Percentiles rank a stretch among this genome's conserved stretches.
These are phyloP conservation scores for Warburgia ugandensis DNA, from an alignment of 164 flowering plant genomes.

Conservation along the genomic window DNA sequence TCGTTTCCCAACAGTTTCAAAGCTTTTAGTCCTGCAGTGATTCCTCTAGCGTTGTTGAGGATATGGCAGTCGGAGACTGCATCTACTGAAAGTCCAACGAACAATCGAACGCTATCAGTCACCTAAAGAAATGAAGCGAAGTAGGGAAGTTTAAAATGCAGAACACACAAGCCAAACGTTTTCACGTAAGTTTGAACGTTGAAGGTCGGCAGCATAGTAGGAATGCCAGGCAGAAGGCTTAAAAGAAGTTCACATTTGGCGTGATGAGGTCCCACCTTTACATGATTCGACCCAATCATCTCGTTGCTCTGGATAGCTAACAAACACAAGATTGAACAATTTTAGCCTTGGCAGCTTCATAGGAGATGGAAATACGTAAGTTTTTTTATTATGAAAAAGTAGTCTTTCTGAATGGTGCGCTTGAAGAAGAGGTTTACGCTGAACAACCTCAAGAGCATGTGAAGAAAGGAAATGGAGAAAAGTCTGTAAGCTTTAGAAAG, in stretches of 20 bases:
- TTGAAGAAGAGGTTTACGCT: too few relatives aligned
- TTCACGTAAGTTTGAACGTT: not conserved
- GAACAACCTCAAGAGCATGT: too few relatives aligned
- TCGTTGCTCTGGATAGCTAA: too few relatives aligned
- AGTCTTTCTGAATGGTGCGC: too few relatives aligned
- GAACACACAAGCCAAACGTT: not conserved
- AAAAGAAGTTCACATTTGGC: too few relatives aligned
- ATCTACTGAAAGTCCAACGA: slow-evolving; percentile 79
- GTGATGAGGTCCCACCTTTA: not conserved
- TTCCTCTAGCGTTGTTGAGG: slow-evolving; percentile 61
- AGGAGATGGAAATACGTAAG: too few relatives aligned
- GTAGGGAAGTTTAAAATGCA: not conserved
- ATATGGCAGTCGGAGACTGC: slow-evolving; percentile 49
- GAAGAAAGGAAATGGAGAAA: too few relatives aligned
- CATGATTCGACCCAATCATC: not conserved
- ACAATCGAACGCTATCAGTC: slow-evolving; percentile 37
- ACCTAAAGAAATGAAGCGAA: slow-evolving; percentile 4
- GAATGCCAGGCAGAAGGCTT: too few relatives aligned
- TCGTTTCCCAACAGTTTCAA: slow-evolving; percentile 84
- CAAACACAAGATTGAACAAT: not conserved
- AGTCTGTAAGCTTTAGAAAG: too few relatives aligned
- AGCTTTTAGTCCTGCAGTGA: slow-evolving; percentile 71
- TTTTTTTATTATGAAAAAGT: too few relatives aligned
- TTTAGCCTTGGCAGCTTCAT: too few relatives aligned
- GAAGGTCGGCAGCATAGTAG: not conserved